Evolutionary conservation across 306 rosid species (phyloP).

Genomic region (Dalbergia oliveri): DNA sequence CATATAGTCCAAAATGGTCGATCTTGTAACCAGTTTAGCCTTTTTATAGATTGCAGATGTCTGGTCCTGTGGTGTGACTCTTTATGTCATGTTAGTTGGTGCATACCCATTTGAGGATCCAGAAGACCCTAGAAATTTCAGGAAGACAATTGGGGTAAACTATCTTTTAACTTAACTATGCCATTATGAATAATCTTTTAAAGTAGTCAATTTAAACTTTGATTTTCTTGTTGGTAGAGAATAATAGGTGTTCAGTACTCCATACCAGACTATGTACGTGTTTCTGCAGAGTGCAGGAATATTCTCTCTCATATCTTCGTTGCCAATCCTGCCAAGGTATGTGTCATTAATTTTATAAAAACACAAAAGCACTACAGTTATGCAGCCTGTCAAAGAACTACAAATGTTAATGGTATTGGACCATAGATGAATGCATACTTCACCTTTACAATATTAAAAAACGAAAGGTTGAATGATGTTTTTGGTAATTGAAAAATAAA

Average conservation of each 20-base stretch:
- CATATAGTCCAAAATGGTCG: conserved; percentile 9
- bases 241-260: conserved; percentile 87
- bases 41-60: conserved; percentile 89
- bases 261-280: conserved; percentile 93
- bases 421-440: neutral
- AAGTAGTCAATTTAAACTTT: conserved; percentile 28
- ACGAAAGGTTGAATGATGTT: too few species aligned
- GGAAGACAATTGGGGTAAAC: conserved; percentile 92
- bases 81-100: conserved; percentile 96
- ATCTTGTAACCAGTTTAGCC: conserved; percentile 39
- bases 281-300: conserved; percentile 82
- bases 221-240: conserved; percentile 65
- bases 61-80: conserved; percentile 99
- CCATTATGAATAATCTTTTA: neutral
- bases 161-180: conserved; percentile 22
- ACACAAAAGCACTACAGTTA: neutral
- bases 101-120: conserved; percentile 99
- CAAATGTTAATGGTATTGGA: neutral
- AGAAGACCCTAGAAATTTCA: conserved; percentile 94
- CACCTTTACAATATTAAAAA: conserved; percentile 1
- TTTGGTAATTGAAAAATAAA: too few species aligned
- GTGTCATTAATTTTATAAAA: conserved; percentile 1
- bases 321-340: conserved; percentile 91
- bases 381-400: neutral
- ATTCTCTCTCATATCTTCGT: conserved; percentile 86